Evolutionary conservation across 2,329 filamentous ascomycete species (phyloP).

Genomic region (Neoscytalidium dimidiatum): DNA sequence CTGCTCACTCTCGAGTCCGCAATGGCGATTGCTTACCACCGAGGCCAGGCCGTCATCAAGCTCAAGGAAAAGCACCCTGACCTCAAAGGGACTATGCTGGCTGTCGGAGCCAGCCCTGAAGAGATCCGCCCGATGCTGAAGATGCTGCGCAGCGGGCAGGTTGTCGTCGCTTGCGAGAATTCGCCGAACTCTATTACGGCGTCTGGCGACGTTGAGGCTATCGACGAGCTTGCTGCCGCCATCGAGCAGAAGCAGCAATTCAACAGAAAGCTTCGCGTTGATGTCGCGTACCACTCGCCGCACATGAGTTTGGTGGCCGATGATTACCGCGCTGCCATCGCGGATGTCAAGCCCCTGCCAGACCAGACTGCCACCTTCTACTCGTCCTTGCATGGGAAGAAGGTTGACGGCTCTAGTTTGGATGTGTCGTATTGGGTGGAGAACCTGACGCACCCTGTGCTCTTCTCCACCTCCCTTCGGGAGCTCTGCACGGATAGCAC

Average conservation of each 20-base stretch:
- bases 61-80: conserved; percentile 12
- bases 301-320: conserved; percentile 41
- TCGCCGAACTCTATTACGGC: conserved; percentile 46
- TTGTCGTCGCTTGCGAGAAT: conserved; percentile 38
- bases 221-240: conserved; percentile 33
- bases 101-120: conserved; percentile 3
- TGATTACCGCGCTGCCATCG: conserved; percentile 25
- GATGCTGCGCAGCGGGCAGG: background rate
- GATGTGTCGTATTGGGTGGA: conserved; percentile 38
- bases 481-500: conserved; percentile 15
- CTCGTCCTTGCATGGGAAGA: conserved; percentile 8
- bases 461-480: conserved; percentile 31
- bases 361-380: conserved; percentile 13
- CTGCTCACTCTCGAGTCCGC: conserved; percentile 25
- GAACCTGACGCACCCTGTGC: conserved; percentile 41
- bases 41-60: conserved; percentile 13
- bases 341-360: background rate
- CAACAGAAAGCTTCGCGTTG: conserved; percentile 42
- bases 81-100: conserved; percentile 14
- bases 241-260: conserved; percentile 42
- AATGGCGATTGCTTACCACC: conserved; percentile 31
- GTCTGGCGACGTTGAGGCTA: conserved; percentile 44
- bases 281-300: conserved; percentile 48
- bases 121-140: conserved; percentile 5
- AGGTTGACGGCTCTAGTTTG: background rate